Evolutionary conservation across 2,329 filamentous ascomycete genomes (phyloP).

Genomic region (Fusarium tricinctum): DNA sequence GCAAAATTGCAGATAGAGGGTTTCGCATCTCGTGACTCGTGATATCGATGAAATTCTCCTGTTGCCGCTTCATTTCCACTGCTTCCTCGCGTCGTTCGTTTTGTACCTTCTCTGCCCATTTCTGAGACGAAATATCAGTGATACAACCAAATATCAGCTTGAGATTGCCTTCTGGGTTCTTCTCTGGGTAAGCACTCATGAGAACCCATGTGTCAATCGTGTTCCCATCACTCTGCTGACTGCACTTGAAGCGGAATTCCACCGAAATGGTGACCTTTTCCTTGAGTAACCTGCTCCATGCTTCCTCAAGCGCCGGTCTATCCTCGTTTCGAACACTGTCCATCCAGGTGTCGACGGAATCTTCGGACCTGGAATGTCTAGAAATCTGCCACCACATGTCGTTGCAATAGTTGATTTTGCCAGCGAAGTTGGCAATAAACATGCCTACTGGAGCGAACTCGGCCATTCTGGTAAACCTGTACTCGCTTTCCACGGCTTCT

Average conservation of each 20-base stretch:
- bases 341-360: slow-evolving; percentile 77
- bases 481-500: slow-evolving; percentile 76
- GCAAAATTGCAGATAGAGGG: slow-evolving; percentile 79
- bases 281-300: slow-evolving; percentile 74
- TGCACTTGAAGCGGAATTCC: slow-evolving; percentile 81
- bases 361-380: slow-evolving; percentile 70
- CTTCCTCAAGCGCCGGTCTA: slow-evolving; percentile 66
- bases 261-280: slow-evolving; percentile 75
- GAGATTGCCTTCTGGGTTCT: slow-evolving; percentile 71
- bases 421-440: slow-evolving; percentile 82
- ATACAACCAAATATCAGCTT: slow-evolving; percentile 85
- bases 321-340: slow-evolving; percentile 78
- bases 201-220: slow-evolving; percentile 80
- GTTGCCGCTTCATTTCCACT: slow-evolving; percentile 81
- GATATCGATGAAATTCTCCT: slow-evolving; percentile 80
- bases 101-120: slow-evolving; percentile 86
- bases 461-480: slow-evolving; percentile 86
- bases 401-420: slow-evolving; percentile 83
- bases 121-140: slow-evolving; percentile 88
- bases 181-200: slow-evolving; percentile 82
- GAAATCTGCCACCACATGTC: slow-evolving; percentile 83
- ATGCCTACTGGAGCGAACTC: slow-evolving; percentile 87
- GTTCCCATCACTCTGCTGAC: slow-evolving; percentile 72
- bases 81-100: slow-evolving; percentile 83
- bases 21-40: slow-evolving; percentile 84